Evolutionary conservation across 345 rosid genomes (phyloP).

Genomic region (Psidium guajava): DNA sequence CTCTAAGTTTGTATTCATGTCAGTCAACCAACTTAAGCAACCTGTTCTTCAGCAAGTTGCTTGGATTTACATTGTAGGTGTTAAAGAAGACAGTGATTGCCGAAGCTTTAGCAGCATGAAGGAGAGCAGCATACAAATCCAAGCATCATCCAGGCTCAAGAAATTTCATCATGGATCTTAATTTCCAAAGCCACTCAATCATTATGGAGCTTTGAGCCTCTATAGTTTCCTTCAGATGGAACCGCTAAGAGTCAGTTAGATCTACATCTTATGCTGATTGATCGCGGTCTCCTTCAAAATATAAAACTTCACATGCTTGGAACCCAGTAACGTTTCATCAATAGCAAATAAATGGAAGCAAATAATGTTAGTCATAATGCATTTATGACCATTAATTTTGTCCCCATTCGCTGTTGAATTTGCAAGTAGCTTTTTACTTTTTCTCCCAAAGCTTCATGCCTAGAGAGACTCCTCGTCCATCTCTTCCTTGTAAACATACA

Average conservation of each 20-base stretch:
- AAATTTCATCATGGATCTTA: background rate
- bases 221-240: background rate
- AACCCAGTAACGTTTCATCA: background rate
- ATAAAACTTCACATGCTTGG: background rate
- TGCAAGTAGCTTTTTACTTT: background rate
- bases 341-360: background rate
- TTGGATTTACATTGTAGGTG: background rate
- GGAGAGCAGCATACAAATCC: background rate
- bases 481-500: constrained; percentile 17
- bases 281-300: background rate
- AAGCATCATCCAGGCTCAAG: background rate
- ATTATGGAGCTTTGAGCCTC: background rate
- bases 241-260: background rate
- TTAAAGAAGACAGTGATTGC: background rate
- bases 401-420: background rate
- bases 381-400: background rate
- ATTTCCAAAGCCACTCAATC: background rate
- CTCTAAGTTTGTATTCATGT: background rate
- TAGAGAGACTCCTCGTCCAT: constrained; percentile 11
- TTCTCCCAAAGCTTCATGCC: background rate
- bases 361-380: background rate
- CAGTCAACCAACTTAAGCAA: background rate
- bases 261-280: background rate
- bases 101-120: background rate
- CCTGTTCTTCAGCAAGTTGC: background rate